Percentiles rank a stretch among this genome's conserved stretches.
Conservation (phyloP, 2,329 filamentous ascomycete species). For the Diaporthe helianthi region DNA sequence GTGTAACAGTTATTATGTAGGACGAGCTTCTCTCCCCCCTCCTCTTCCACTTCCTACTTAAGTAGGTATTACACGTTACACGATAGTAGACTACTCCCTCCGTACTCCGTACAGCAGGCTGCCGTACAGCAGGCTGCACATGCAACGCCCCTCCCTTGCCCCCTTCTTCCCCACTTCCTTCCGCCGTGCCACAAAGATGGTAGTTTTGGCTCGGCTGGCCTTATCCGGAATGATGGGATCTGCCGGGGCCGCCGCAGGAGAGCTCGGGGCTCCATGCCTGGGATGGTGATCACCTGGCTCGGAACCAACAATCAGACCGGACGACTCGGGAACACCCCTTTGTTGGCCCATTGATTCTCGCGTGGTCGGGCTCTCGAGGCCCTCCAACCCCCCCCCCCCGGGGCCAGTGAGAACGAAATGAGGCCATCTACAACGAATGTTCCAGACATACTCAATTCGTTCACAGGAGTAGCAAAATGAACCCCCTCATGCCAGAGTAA, state of each 20-base stretch:
- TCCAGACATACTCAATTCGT: too few species aligned
- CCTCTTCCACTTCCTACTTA: too few species aligned
- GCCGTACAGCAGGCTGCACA: not conserved
- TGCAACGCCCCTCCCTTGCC: too few species aligned
- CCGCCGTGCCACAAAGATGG: conserved; percentile 8
- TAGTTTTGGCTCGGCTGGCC: conserved; percentile 1
- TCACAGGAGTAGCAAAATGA: not conserved
- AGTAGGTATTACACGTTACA: too few species aligned
- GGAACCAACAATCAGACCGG: not conserved
- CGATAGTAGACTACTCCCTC: too few species aligned
- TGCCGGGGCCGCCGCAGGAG: conserved; percentile 8
- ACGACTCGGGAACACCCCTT: not conserved
- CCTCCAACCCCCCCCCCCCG: too few species aligned
- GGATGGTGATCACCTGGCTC: conserved; percentile 13
- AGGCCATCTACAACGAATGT: not conserved
- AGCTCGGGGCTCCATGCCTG: not conserved
- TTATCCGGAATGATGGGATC: conserved; percentile 11
- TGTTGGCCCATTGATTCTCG: not conserved
- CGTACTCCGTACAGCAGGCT: too few species aligned
- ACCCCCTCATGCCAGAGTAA: not conserved
- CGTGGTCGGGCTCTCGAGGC: not conserved
- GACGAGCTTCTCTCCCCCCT: not conserved
- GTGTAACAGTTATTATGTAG: conserved; percentile 4
- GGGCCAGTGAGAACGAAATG: not conserved
- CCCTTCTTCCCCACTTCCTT: not conserved